Base-by-base conservation (phyloP, 495 filamentous ascomycete genomes). In the Sporormia fimetaria region DNA sequence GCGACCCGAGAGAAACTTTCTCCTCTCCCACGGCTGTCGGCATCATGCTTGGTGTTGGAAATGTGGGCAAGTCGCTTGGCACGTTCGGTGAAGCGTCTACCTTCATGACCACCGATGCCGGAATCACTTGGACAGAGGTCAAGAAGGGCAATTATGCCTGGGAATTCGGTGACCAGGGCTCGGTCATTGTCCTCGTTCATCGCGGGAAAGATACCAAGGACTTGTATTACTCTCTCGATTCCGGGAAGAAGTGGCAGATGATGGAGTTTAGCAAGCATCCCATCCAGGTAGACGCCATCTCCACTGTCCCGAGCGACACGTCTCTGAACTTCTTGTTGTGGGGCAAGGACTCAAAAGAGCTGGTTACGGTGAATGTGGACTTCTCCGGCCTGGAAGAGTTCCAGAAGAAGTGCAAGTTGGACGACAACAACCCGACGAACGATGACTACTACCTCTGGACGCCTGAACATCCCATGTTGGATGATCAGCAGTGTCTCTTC, bases 161-260 rank as follows among this genome's bases (percentile, higher is more conserved):
- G 83, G 85, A 93, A 51, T 92, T 79, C 52, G 90, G 90, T 38
- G 92, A 96, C 48, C 83, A 92, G 57, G 92, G 92, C 12, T 86
- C 83, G 1, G 74, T 96, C 49, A 71, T 96, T 40, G 85, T 93
- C 21, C 78, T 99, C 37, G 84, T 87, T 20, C 61, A 73, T 30
- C 68, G 81, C 39, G 60, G 57, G 6, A 62, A 63, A 34, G 67
- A 77, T 32, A 86, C 85, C 3, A 78, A 81, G 30, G 56, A 65
- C 0, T 60, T 96, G 32, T 73, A 70, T 43, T 96, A 87, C 63
- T 78, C 83, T 25, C 64, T 81, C 7, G 78, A 96, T 54, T 76
- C 83, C 49, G 92, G 92, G 32, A 57, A 67, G 8, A 76, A 61
- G 4, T 99, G 90, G 88, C 51, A 63, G 25, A 65, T 76, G 22